Base-by-base conservation (phyloP, 192 early-diverging fungal genomes). In the Rhizoclosmatium sp. region DNA sequence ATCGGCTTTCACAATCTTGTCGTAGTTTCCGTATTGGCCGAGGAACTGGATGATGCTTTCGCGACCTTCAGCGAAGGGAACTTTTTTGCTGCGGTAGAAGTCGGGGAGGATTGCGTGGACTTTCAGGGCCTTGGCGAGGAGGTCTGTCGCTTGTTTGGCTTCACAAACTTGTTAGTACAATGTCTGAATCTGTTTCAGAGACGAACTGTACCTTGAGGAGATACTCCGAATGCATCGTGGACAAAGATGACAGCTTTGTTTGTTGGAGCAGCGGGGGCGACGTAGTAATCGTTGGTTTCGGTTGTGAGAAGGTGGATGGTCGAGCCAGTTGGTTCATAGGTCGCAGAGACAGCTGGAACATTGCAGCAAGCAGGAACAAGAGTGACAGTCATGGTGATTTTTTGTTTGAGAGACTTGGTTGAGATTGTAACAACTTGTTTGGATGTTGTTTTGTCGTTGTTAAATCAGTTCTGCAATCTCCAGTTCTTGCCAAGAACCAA, bases 81-180 rank as follows among this genome's bases (percentile, higher is more conserved):
- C 2, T 0, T 3, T 10, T 7, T 10, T 42, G 21, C 59, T 54
- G 3, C 72, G 56, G 59, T 59, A 75, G 44, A 75, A 75, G 41
- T 75, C 59, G 7, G 72, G 72, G 5, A 61, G 23, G 23, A 75
- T 23, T 31, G 61, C 72, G 41, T 62, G 56, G 31, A n/a, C 14
- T 7, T 31, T 44, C 31, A 75, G 41, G 14, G 42, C 4, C 5
- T 10, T 16, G 16, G 72, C n/a, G 23, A 75, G 42, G 2, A 75
- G 14, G 41, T 75, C 72, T 19, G 59, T 59, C 21, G 42, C 60
- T 54, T 75, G 72, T 46, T 61, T 59, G 16, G 59, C 44, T 31
- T 75, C 31, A 31, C 31, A 31, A 31, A 0, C 31, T 69, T 12
- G 68, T 31, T 31, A 31, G 31, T 31, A 31, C 31, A 31, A 31